phyloP scores from a whole-genome alignment of 176 grass and related monocot genomes.

The Neostapfia colusana region DNA sequence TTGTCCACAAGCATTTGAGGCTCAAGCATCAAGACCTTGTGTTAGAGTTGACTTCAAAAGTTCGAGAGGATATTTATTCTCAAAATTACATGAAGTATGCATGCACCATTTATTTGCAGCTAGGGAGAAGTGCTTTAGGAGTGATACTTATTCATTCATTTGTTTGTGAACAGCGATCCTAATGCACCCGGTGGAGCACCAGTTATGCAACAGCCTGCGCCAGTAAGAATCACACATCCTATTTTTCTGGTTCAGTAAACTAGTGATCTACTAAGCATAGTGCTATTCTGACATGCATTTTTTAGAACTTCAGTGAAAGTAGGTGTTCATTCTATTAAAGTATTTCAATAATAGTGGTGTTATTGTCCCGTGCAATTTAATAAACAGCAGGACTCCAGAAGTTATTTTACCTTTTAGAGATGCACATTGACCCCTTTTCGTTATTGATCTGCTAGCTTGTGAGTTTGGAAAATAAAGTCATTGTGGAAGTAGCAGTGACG shows the following conservation, averaged over 20 bases:
- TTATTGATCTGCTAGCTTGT: no score
- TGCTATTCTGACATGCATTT: no score
- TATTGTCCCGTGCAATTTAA: no score
- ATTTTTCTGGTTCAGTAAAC: not conserved
- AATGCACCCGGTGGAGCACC: constrained; percentile 95
- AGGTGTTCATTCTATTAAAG: no score
- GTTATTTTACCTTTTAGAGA: no score
- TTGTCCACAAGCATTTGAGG: constrained; percentile 96
- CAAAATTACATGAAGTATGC: constrained; percentile 98
- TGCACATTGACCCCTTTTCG: no score
- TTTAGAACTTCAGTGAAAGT: no score
- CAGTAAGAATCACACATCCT: constrained; percentile 46
- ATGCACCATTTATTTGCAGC: not conserved
- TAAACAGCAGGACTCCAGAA: no score
- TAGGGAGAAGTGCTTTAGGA: not conserved
- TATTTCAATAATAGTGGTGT: no score
- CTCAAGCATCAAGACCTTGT: constrained; percentile 91
- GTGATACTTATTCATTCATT: constrained; percentile 33
- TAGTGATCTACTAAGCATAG: not conserved
- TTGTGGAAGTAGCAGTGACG: no score
- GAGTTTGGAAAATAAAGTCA: no score
- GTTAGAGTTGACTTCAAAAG: constrained; percentile 81
- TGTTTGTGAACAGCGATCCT: constrained; percentile 60
- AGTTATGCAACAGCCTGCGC: constrained; percentile 89
- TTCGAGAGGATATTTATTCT: constrained; percentile 89